Evolutionary conservation across 1,284 basidiomycete genomes (phyloP).

Genomic region (Tilletia walkeri): DNA sequence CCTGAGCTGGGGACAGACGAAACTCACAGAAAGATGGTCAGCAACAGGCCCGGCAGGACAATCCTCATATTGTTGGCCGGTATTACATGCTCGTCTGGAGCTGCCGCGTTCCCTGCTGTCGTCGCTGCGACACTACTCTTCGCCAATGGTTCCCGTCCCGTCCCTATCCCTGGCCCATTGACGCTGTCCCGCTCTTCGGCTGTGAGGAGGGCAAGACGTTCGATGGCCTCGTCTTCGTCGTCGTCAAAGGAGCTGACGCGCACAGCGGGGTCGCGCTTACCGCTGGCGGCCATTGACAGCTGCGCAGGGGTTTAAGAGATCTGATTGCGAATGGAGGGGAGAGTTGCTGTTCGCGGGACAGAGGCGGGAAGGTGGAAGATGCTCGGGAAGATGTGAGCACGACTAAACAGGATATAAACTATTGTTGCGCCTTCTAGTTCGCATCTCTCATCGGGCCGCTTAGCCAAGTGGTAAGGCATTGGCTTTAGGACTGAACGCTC

Average conservation of each 20-base stretch:
- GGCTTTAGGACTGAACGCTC: not conserved
- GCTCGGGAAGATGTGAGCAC: no score
- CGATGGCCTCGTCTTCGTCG: constrained; percentile 13
- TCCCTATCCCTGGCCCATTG: no score
- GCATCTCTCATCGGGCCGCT: not conserved
- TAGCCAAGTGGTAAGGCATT: constrained; percentile 16
- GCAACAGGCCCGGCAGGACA: constrained; percentile 41
- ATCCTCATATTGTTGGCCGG: constrained; percentile 46
- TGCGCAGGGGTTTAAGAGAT: no score
- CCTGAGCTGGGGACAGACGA: not conserved
- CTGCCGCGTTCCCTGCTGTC: not conserved
- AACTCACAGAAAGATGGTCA: constrained; percentile 31
- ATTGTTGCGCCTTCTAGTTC: no score
- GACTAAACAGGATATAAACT: no score
- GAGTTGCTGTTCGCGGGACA: no score
- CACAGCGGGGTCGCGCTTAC: no score
- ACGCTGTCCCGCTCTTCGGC: not conserved
- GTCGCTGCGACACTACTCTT: not conserved
- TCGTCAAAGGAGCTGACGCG: no score
- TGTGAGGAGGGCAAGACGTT: constrained; percentile 9
- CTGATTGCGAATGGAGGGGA: no score
- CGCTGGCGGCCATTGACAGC: no score
- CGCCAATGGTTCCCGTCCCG: no score
- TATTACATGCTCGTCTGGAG: constrained; percentile 24
- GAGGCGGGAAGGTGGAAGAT: no score